Evolutionary conservation across 768 basidiomycete species (phyloP).

Genomic region (Exsudoporus frostii): DNA sequence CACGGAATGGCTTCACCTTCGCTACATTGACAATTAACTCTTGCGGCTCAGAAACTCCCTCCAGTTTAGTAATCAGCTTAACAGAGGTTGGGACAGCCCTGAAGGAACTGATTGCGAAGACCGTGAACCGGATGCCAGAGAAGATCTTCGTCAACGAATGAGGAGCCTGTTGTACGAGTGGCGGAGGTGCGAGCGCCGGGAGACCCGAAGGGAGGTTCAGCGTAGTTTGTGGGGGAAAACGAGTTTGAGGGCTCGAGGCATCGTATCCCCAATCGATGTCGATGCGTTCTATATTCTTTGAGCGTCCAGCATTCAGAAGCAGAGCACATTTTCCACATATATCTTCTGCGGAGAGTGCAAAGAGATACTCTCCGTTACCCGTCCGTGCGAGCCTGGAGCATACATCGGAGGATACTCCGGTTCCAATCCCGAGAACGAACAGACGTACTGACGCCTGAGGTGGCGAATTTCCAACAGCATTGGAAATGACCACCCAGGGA

Average conservation of each 20-base stretch:
- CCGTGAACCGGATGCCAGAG: conserved; percentile 33
- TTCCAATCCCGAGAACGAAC: conserved; percentile 59
- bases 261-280: conserved; percentile 47
- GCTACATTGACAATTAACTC: conserved; percentile 22
- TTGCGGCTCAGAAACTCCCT: conserved; percentile 20
- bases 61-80: conserved; percentile 25
- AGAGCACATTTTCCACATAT: conserved; percentile 48
- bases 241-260: background rate
- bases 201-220: conserved; percentile 9
- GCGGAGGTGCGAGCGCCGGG: conserved; percentile 34
- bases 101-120: conserved; percentile 31
- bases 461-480: conserved; percentile 33
- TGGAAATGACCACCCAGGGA: conserved; percentile 18
- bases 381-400: conserved; percentile 52
- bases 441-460: conserved; percentile 40
- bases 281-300: conserved; percentile 43
- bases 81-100: conserved; percentile 26
- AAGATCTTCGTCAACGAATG: conserved; percentile 30
- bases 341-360: conserved; percentile 43
- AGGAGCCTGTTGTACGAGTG: conserved; percentile 34
- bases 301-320: conserved; percentile 50
- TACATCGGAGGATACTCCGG: conserved; percentile 44
- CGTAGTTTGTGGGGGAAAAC: conserved; percentile 14
- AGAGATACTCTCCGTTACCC: conserved; percentile 50
- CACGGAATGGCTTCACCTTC: conserved; percentile 25